Percentiles rank a stretch among this genome's conserved stretches.
Evolutionary conservation across 768 basidiomycete genomes (phyloP).

Genomic region (Amanita inopinata): DNA sequence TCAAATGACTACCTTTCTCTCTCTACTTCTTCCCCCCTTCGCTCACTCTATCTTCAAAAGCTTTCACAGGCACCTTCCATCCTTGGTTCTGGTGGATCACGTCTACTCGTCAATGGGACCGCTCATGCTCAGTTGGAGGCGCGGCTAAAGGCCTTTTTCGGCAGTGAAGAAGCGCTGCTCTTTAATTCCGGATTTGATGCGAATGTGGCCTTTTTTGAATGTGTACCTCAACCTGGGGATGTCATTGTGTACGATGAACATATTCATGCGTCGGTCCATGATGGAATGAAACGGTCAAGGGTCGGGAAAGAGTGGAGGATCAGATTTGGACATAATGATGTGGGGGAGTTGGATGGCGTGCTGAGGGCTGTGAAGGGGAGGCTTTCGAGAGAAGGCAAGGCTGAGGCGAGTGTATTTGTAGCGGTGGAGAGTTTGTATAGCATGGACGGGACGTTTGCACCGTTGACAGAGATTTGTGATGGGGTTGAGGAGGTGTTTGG

Average conservation of each 20-base stretch:
- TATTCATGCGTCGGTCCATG: conserved; percentile 87
- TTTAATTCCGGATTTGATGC: conserved; percentile 95
- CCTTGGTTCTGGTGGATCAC: conserved; percentile 81
- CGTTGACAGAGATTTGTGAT: conserved; percentile 56
- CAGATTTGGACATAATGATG: conserved; percentile 67
- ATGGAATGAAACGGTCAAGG: conserved; percentile 72
- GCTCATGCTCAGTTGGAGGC: conserved; percentile 65
- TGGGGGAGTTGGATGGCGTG: conserved; percentile 35
- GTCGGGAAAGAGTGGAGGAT: conserved; percentile 24
- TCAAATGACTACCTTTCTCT: conserved; percentile 93
- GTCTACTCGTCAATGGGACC: conserved; percentile 71
- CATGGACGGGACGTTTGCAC: conserved; percentile 93
- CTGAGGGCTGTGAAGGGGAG: conserved; percentile 32
- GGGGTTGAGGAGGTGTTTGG: conserved; percentile 46
- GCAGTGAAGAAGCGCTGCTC: conserved; percentile 53
- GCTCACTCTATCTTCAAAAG: conserved; percentile 45
- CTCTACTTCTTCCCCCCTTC: conserved; percentile 46
- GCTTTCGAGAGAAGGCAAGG: conserved; percentile 20
- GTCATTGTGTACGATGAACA: conserved; percentile 76
- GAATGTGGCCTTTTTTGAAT: conserved; percentile 79
- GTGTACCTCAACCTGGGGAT: conserved; percentile 71
- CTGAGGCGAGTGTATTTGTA: conserved; percentile 48
- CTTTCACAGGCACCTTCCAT: conserved; percentile 43
- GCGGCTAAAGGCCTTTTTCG: conserved; percentile 57
- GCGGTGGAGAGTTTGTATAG: conserved; percentile 87